Conservation (phyloP, 352 stramenopile species). For the Globisporangium cylindrosporum region DNA sequence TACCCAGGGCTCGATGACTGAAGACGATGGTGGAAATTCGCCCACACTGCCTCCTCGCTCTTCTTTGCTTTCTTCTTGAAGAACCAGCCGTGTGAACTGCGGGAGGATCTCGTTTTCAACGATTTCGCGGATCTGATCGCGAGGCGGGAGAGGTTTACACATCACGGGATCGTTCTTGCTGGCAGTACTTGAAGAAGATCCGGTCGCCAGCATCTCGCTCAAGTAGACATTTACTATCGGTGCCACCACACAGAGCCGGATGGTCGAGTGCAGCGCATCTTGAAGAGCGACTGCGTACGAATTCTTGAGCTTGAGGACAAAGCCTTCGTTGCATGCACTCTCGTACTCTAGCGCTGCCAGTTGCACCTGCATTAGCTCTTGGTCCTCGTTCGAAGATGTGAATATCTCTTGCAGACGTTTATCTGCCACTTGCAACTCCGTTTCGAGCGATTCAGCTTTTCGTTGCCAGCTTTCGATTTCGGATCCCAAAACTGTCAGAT, state of each 20-base stretch:
- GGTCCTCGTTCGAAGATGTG: background rate
- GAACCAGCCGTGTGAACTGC: constrained; percentile 47
- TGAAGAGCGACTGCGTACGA: constrained; percentile 32
- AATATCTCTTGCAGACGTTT: background rate
- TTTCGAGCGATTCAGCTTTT: background rate
- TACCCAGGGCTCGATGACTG: constrained; percentile 52
- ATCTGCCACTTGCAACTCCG: background rate
- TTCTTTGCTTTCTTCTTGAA: constrained; percentile 33
- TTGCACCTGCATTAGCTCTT: background rate
- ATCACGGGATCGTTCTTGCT: constrained; percentile 15
- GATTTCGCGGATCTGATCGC: constrained; percentile 47
- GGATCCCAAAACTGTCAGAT: background rate
- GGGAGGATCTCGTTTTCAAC: constrained; percentile 71
- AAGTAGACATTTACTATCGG: constrained; percentile 82
- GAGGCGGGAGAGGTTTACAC: constrained; percentile 27
- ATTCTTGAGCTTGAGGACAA: constrained; percentile 28
- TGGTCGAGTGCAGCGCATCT: constrained; percentile 36
- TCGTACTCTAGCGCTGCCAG: background rate
- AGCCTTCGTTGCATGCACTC: constrained; percentile 1
- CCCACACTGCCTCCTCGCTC: background rate
- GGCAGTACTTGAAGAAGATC: constrained; percentile 9
- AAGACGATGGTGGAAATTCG: background rate
- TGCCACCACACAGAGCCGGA: constrained; percentile 77
- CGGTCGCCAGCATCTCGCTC: constrained; percentile 21
- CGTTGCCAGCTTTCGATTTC: background rate